These are phyloP conservation scores for Schwanniomyces yamadae DNA, from an alignment of 805 yeast genomes.

Conservation along the genomic window DNA sequence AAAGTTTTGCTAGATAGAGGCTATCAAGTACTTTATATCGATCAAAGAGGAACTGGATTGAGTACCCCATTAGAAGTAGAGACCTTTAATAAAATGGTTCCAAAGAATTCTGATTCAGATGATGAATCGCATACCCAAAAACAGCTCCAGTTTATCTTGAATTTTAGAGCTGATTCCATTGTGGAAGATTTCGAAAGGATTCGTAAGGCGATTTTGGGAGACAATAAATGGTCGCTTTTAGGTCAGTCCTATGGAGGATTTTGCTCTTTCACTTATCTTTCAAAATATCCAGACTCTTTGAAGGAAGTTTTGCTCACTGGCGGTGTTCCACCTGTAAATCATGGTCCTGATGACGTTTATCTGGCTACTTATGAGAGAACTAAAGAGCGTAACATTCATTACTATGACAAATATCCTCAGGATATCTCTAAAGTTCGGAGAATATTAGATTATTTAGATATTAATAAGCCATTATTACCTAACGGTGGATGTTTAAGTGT, in stretches of 20 bases:
- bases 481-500: constrained; percentile 50
- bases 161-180: constrained; percentile 54
- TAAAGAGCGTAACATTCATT: constrained; percentile 46
- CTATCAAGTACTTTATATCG: constrained; percentile 46
- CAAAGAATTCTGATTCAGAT: constrained; percentile 10
- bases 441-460: constrained; percentile 34
- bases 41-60: constrained; percentile 64
- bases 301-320: constrained; percentile 51
- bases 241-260: constrained; percentile 63
- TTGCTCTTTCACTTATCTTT: constrained; percentile 48
- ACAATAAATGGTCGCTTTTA: constrained; percentile 47
- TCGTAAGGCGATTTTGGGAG: constrained; percentile 34
- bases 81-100: constrained; percentile 18
- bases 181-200: constrained; percentile 51
- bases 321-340: constrained; percentile 55
- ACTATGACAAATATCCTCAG: constrained; percentile 48
- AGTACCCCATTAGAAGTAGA: constrained; percentile 45
- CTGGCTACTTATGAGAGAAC: constrained; percentile 47
- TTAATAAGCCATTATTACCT: constrained; percentile 39
- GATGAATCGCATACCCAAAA: constrained; percentile 14
- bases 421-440: constrained; percentile 39
- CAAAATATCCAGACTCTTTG: constrained; percentile 42
- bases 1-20: constrained; percentile 41
- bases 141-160: constrained; percentile 40
- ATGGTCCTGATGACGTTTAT: constrained; percentile 48